Conservation (phyloP, 352 stramenopile genomes). For the Phytopythium oedochilum region DNA sequence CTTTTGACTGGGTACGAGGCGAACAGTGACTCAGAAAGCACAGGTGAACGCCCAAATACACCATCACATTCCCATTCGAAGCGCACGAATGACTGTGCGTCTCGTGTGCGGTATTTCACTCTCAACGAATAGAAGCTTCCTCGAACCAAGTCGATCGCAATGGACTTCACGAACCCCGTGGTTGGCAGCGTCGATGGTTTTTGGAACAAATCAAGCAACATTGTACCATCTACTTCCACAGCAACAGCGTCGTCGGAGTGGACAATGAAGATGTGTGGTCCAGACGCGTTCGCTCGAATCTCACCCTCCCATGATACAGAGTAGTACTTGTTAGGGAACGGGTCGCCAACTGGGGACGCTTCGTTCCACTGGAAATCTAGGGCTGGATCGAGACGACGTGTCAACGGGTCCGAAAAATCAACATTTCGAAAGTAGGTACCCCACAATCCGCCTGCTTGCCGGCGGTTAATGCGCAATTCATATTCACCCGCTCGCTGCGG, state of each 20-base stretch:
- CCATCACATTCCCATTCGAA: conserved; percentile 70
- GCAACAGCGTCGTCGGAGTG: conserved; percentile 72
- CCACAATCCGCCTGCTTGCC: conserved; percentile 82
- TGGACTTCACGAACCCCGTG: conserved; percentile 12
- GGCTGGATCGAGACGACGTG: conserved; percentile 60
- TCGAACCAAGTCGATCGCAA: conserved; percentile 17
- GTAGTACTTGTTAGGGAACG: conserved; percentile 76
- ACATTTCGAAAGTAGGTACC: conserved; percentile 89
- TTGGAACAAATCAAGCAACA: conserved; percentile 52
- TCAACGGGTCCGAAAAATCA: conserved; percentile 83
- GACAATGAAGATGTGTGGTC: conserved; percentile 77
- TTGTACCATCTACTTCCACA: conserved; percentile 62
- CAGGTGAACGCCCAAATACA: conserved; percentile 16
- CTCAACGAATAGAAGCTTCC: conserved; percentile 71
- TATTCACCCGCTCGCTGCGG: conserved; percentile 82
- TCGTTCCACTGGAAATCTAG: conserved; percentile 89
- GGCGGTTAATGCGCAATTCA: conserved; percentile 65
- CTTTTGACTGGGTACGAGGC: conserved; percentile 30
- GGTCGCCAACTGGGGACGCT: conserved; percentile 45
- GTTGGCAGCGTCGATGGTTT: conserved; percentile 18
- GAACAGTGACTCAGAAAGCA: conserved; percentile 28
- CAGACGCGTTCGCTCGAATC: conserved; percentile 35
- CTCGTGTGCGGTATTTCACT: conserved; percentile 81
- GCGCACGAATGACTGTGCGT: conserved; percentile 78
- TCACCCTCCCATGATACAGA: conserved; percentile 70